phyloP scores from a whole-genome alignment of 345 rosid genomes.

The Geranium brycei region DNA sequence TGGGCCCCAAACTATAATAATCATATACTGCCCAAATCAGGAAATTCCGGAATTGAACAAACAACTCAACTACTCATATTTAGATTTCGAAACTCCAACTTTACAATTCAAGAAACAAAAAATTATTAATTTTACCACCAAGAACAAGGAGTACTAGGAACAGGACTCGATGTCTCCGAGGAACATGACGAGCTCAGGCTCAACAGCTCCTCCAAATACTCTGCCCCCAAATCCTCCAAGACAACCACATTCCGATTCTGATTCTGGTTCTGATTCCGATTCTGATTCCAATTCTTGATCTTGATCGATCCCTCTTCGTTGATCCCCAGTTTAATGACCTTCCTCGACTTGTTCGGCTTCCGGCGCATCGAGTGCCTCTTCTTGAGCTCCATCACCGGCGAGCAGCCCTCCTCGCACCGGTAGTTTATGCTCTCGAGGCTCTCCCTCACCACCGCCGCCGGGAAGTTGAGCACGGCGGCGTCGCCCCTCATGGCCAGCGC shows the following conservation, averaged over 20 bases:
- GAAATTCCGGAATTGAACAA: too few relatives aligned
- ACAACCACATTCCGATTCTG: constrained; percentile 31
- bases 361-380: constrained; percentile 38
- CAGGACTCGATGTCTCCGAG: background rate
- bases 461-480: constrained; percentile 50
- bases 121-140: background rate
- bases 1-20: too few relatives aligned
- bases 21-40: too few relatives aligned
- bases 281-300: constrained; percentile 8
- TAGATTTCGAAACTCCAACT: too few relatives aligned
- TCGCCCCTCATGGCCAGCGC: constrained; percentile 50
- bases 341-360: constrained; percentile 15
- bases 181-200: constrained; percentile 13
- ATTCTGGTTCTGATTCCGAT: background rate
- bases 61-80: too few relatives aligned
- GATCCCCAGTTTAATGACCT: background rate
- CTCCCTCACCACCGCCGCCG: constrained; percentile 35
- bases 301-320: background rate
- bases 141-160: background rate
- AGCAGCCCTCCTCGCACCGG: constrained; percentile 37
- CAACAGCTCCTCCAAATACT: constrained; percentile 55
- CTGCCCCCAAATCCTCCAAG: constrained; percentile 60
- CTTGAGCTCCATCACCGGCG: constrained; percentile 55
- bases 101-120: too few relatives aligned
- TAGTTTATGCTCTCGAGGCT: constrained; percentile 42